These are phyloP conservation scores for Quercus bicolor DNA, from an alignment of 306 rosid species.

Conservation along the genomic window DNA sequence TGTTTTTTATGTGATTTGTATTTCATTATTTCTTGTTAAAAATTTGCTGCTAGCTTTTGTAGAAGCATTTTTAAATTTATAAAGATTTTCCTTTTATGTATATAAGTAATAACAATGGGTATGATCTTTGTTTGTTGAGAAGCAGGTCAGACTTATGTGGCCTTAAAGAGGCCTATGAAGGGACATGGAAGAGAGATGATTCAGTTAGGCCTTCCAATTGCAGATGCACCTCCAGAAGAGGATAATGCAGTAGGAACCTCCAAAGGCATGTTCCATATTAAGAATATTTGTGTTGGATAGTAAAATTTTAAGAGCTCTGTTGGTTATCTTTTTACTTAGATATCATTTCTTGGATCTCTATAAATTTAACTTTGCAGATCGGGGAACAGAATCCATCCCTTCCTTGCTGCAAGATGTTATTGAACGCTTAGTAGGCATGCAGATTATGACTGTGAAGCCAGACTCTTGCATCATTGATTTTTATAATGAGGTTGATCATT, in stretches of 20 bases:
- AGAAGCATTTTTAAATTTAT: background rate
- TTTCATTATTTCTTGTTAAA: background rate
- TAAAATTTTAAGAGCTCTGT: conserved; percentile 11
- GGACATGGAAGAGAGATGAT: conserved; percentile 87
- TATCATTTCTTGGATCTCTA: background rate
- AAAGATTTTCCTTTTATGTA: background rate
- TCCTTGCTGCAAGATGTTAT: conserved; percentile 67
- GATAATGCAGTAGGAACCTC: conserved; percentile 50
- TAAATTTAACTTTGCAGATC: conserved; percentile 55
- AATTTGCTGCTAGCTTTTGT: background rate
- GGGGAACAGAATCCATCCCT: conserved; percentile 74
- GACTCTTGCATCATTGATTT: conserved; percentile 87
- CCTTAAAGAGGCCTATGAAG: conserved; percentile 66
- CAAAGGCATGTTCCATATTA: conserved; percentile 50
- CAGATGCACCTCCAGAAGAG: conserved; percentile 57
- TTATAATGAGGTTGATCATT: conserved; percentile 67
- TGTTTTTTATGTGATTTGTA: background rate
- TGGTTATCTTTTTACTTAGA: background rate
- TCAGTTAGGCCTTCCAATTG: conserved; percentile 72
- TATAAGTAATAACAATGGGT: background rate
- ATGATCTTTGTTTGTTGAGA: conserved; percentile 5
- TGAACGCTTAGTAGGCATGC: conserved; percentile 54
- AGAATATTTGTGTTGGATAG: conserved; percentile 14
- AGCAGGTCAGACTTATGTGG: conserved; percentile 62
- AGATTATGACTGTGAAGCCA: conserved; percentile 72